phyloP scores from a whole-genome alignment of 306 rosid genomes.

The Crotalaria pallida region DNA sequence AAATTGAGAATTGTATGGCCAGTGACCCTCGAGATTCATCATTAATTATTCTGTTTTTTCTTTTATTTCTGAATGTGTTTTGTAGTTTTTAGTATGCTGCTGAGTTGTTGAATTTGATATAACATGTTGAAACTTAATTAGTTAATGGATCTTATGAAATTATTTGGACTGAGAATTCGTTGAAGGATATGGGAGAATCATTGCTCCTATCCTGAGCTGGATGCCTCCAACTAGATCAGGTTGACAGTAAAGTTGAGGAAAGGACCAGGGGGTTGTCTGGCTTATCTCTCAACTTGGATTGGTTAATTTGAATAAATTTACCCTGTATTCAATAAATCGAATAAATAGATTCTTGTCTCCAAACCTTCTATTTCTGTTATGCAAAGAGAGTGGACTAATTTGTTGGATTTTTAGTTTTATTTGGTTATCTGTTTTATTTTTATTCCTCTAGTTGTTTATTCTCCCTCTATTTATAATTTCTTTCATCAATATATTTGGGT shows the following conservation, averaged over 20 bases:
- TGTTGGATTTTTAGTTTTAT: background rate
- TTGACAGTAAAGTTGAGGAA: background rate
- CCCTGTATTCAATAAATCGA: background rate
- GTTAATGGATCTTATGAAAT: background rate
- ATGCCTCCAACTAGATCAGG: background rate
- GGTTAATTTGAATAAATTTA: background rate
- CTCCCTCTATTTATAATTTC: background rate
- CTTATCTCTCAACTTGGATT: background rate
- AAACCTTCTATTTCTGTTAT: background rate
- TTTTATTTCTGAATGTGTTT: background rate
- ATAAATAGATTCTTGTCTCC: background rate
- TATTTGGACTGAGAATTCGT: background rate
- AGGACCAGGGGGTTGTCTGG: background rate
- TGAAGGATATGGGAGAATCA: background rate
- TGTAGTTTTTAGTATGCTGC: background rate
- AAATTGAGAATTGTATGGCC: conserved; percentile 80
- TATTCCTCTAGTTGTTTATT: background rate
- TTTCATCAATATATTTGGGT: background rate
- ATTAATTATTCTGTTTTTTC: conserved; percentile 33
- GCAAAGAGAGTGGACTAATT: background rate
- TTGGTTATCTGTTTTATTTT: background rate
- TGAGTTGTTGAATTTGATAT: background rate
- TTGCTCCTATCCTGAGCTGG: background rate
- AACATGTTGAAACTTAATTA: background rate
- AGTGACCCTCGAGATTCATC: conserved; percentile 71